Conservation (phyloP, 306 rosid species). For the Acacia confusa region DNA sequence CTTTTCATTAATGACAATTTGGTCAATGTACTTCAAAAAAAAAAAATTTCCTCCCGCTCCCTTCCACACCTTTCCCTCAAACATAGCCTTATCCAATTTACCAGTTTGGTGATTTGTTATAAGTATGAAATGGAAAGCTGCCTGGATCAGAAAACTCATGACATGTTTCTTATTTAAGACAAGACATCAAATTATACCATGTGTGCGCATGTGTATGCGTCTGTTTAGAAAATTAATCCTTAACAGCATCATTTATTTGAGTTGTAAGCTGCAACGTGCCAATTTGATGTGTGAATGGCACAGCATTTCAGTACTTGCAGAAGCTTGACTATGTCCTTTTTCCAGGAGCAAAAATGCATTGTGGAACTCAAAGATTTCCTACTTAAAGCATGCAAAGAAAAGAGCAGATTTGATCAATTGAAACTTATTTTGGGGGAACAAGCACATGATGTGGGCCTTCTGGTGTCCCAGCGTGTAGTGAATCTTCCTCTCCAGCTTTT, state of each 20-base stretch:
- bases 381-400: conserved; percentile 50
- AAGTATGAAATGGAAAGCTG: neutral
- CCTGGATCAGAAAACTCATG: neutral
- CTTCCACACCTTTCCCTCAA: too few species aligned
- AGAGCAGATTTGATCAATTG: conserved; percentile 44
- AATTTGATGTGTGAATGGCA: conserved; percentile 14
- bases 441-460: conserved; percentile 52
- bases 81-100: neutral
- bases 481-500: conserved; percentile 85
- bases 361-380: conserved; percentile 61
- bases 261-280: neutral
- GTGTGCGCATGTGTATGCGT: neutral
- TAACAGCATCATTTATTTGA: neutral
- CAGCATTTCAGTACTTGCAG: conserved; percentile 13
- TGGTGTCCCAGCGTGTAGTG: conserved; percentile 77
- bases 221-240: neutral
- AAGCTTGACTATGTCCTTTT: conserved; percentile 25
- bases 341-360: conserved; percentile 63
- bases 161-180: neutral
- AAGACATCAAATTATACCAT: neutral
- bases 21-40: too few species aligned
- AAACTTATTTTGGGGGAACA: conserved; percentile 61
- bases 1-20: too few species aligned
- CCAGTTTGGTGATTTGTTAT: neutral
- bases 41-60: too few species aligned